Percentiles rank a stretch among this genome's conserved stretches.
These are phyloP conservation scores for Mycena albidolilacea DNA, from an alignment of 768 basidiomycete genomes.

Conservation along the genomic window DNA sequence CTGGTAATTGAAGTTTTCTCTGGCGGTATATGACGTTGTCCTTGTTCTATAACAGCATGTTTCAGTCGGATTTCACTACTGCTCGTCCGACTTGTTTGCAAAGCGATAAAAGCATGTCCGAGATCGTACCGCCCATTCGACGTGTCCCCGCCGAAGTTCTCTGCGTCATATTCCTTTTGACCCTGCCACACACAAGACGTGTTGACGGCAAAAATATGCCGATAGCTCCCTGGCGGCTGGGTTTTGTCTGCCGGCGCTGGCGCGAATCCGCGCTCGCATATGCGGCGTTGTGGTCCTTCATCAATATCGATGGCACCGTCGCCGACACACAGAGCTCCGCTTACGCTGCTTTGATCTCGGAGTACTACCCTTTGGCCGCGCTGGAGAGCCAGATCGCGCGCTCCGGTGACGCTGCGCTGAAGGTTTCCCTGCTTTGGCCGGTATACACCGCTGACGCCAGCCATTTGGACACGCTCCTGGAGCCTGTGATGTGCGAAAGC, in stretches of 20 bases:
- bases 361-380: conserved; percentile 4
- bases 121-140: neutral
- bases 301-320: neutral
- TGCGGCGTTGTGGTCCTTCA: neutral
- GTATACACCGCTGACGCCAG: neutral
- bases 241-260: neutral
- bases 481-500: neutral
- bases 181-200: neutral
- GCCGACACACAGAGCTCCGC: neutral
- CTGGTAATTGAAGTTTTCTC: neutral
- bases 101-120: neutral
- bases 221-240: conserved; percentile 6
- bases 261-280: neutral
- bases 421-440: neutral
- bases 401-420: neutral
- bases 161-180: conserved; percentile 4
- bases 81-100: no score
- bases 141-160: conserved; percentile 8
- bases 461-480: neutral
- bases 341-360: neutral
- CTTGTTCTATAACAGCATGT: no score
- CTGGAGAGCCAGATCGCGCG: neutral
- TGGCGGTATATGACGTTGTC: neutral
- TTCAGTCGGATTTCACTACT: no score
- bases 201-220: neutral